phyloP scores from a whole-genome alignment of 768 basidiomycete genomes.

The Pleurotus giganteus region DNA sequence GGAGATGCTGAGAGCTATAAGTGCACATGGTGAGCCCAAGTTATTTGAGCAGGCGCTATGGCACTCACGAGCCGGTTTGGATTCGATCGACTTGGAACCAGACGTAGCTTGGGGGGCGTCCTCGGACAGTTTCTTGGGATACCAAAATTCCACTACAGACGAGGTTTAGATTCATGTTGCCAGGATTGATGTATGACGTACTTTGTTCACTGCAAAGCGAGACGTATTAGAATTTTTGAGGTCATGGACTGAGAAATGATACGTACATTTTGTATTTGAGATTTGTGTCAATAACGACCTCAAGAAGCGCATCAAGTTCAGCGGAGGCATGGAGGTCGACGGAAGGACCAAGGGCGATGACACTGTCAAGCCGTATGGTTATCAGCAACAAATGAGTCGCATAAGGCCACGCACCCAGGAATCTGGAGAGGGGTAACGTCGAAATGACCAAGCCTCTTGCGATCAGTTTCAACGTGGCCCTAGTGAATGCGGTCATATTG shows the following conservation, averaged over 20 bases:
- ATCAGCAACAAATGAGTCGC: too few relatives aligned
- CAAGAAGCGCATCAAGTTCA: not conserved
- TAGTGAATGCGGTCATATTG: too few relatives aligned
- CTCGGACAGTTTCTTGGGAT: not conserved
- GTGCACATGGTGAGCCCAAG: not conserved
- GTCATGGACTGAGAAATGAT: too few relatives aligned
- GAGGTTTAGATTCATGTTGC: not conserved
- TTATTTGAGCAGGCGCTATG: not conserved
- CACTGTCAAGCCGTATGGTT: not conserved
- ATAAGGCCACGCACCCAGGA: too few relatives aligned
- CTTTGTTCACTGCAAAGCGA: too few relatives aligned
- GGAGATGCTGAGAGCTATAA: not conserved
- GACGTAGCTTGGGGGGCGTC: not conserved
- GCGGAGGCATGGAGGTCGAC: not conserved
- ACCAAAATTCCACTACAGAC: not conserved
- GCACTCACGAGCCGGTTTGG: not conserved
- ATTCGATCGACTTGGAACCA: too few relatives aligned
- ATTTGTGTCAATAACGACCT: not conserved
- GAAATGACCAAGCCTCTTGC: too few relatives aligned
- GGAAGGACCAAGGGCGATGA: not conserved
- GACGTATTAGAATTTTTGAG: too few relatives aligned
- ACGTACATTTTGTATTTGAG: not conserved
- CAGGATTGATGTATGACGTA: not conserved
- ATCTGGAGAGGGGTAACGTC: too few relatives aligned
- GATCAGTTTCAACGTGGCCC: too few relatives aligned